A percentile compares a stretch with the other conserved stretches of the same genome.
Evolutionary conservation across 2,329 filamentous ascomycete species (phyloP).

Genomic region (Diaporthe nobilis): DNA sequence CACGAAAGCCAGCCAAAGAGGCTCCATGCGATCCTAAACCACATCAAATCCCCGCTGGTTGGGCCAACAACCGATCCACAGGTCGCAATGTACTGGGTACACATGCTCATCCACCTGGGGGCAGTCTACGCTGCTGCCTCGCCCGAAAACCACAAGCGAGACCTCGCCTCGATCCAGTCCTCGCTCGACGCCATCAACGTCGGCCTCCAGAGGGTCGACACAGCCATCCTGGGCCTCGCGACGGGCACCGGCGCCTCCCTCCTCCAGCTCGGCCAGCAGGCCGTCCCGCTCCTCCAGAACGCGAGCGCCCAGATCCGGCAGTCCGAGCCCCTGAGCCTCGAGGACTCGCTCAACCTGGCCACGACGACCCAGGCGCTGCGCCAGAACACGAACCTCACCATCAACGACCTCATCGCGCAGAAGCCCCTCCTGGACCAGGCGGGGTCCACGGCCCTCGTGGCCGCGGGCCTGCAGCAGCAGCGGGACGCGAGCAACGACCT

Average conservation of each 20-base stretch:
- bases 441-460: background rate
- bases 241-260: background rate
- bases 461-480: constrained; percentile 4
- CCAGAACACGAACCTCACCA: constrained; percentile 34
- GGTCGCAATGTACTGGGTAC: constrained; percentile 12
- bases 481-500: constrained; percentile 13
- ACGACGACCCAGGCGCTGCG: constrained; percentile 28
- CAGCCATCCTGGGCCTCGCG: constrained; percentile 20
- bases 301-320: constrained; percentile 25
- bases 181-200: constrained; percentile 33
- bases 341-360: constrained; percentile 23
- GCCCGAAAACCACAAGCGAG: background rate
- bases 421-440: constrained; percentile 17
- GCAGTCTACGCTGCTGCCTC: constrained; percentile 5
- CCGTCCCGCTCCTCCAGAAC: constrained; percentile 27
- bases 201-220: constrained; percentile 31
- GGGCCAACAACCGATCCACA: background rate
- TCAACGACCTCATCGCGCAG: constrained; percentile 35
- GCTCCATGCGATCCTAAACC: background rate
- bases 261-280: constrained; percentile 4
- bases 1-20: background rate
- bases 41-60: background rate
- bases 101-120: background rate
- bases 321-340: constrained; percentile 12
- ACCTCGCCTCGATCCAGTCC: constrained; percentile 30